Conservation (phyloP, 2,329 filamentous ascomycete genomes). For the Talaromyces albobiverticillius region DNA sequence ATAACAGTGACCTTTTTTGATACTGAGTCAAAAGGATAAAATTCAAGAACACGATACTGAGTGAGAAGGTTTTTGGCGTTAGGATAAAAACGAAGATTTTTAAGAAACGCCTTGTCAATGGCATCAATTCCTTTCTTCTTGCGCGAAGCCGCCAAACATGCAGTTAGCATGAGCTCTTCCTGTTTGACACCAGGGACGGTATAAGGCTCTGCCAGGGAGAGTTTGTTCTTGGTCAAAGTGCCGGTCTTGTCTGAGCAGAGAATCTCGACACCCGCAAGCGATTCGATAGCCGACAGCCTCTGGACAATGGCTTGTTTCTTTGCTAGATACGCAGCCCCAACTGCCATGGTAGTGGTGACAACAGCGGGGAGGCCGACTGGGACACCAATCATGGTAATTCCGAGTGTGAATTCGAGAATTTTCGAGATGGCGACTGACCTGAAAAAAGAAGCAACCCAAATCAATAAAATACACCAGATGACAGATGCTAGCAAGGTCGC, state of each 20-base stretch:
- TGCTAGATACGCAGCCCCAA: slow-evolving; percentile 85
- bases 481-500: slow-evolving; percentile 77
- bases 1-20: slow-evolving; percentile 88
- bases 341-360: slow-evolving; percentile 92
- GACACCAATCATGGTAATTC: slow-evolving; percentile 87
- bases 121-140: slow-evolving; percentile 96
- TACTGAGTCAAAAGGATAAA: slow-evolving; percentile 86
- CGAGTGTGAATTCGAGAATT: slow-evolving; percentile 81
- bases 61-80: slow-evolving; percentile 74
- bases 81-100: slow-evolving; percentile 78
- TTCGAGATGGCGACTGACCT: slow-evolving; percentile 74
- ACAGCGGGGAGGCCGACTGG: slow-evolving; percentile 90
- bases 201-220: slow-evolving; percentile 81
- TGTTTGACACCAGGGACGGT: slow-evolving; percentile 77
- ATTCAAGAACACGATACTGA: slow-evolving; percentile 82
- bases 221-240: slow-evolving; percentile 91
- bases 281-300: slow-evolving; percentile 89
- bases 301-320: slow-evolving; percentile 93
- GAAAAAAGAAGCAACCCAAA: slow-evolving; percentile 87
- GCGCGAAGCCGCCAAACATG: slow-evolving; percentile 82
- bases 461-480: slow-evolving; percentile 73
- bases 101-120: slow-evolving; percentile 93
- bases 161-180: slow-evolving; percentile 88
- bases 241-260: slow-evolving; percentile 94
- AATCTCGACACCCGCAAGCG: slow-evolving; percentile 87